Base-by-base conservation (phyloP, 2,329 filamentous ascomycete species). In the Trematosphaeria pertusa region DNA sequence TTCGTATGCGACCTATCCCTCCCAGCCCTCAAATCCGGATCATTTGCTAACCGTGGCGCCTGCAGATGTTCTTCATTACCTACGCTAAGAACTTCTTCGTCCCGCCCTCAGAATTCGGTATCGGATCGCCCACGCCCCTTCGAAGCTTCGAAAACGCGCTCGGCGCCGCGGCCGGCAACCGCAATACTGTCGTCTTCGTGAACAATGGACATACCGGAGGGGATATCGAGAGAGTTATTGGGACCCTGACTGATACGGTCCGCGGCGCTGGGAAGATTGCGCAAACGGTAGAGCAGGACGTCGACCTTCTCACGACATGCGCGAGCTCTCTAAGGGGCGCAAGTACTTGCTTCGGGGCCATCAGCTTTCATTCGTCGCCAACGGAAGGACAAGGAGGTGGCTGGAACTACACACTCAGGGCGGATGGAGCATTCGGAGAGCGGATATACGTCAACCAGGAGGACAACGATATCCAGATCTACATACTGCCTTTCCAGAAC, bases 381-480 rank as follows among this genome's bases (percentile, higher is more conserved):
- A 79, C 72, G 1, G 86, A 94, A 73, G 89, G 89, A 8, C 53
- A 68, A 1, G 81, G 79, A 5, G 81, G 81, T 1, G 71, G 82
- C 34, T 96, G 92, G 92, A 95, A 94, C 71, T 97, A 96, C 65
- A 92, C 89, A 0, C 78, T 96, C 19, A 80, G 89, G 46, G 85
- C 85, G 2, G 92, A 96, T 65, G 87, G 87, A 26, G 78, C 84
- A 0, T 78, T 96, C 46, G 86, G 86, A 15, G 68, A 72, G 6
- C 82, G 80, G 43, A 85, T 95, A 50, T 79, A 87, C 54, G 81
- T 87, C 21, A 77, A 85, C 24, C 76, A 77, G n/a, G 71, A 78
- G 34, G 78, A 80, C 55, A 96, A 96, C 64, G 87, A 90, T 66
- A 84, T 83, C 37, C 81, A 96, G 70, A 77, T 93, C 15, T 96